A percentile compares a stretch with the other conserved stretches of the same genome.
phyloP scores from a whole-genome alignment of 2,329 filamentous ascomycete genomes.

The Ophiostoma piceae region DNA sequence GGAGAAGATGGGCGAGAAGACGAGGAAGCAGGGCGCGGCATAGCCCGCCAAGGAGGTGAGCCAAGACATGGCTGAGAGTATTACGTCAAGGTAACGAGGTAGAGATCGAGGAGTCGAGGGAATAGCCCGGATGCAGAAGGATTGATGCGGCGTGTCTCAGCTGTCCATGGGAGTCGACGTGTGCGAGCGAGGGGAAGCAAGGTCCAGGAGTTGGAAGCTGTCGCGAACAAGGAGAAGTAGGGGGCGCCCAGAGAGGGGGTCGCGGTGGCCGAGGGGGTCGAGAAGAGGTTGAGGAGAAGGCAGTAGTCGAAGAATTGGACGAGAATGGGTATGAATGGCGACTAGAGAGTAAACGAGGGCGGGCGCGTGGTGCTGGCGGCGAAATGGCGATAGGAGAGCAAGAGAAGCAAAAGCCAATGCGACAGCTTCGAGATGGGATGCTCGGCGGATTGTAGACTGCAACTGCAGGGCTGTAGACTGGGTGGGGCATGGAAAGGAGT shows the following conservation, averaged over 20 bases:
- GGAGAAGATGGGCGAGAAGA: constrained; percentile 58
- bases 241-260: neutral
- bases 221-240: neutral
- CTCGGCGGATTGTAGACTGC: neutral
- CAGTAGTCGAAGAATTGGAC: neutral
- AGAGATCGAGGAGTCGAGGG: neutral
- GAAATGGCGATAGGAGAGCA: neutral
- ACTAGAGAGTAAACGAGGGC: neutral
- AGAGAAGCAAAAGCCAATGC: neutral
- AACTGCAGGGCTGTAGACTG: neutral
- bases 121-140: neutral
- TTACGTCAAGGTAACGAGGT: neutral
- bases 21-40: constrained; percentile 58
- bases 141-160: neutral
- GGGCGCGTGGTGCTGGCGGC: neutral
- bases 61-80: constrained; percentile 19
- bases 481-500: neutral
- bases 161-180: neutral
- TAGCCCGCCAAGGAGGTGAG: constrained; percentile 49
- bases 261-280: neutral
- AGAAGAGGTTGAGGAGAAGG: neutral
- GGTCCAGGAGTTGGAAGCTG: neutral
- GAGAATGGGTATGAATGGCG: neutral
- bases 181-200: neutral
- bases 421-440: neutral